Conservation (phyloP, 1,139 yeast genomes). For the Diutina neorugosa region DNA sequence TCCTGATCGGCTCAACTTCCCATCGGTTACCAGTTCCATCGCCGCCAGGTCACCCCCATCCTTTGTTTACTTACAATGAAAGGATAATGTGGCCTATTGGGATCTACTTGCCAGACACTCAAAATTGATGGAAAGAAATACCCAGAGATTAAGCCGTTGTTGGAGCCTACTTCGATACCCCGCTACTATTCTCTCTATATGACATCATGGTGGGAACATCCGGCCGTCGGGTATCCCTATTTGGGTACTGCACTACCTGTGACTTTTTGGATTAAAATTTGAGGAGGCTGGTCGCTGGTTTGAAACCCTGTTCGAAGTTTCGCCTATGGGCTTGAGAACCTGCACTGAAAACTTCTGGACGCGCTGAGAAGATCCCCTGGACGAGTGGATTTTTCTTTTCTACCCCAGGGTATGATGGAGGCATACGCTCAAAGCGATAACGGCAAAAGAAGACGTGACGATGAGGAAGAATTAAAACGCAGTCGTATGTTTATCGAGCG, state of each 20-base stretch:
- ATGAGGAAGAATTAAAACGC: slow-evolving; percentile 8
- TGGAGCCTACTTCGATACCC: neutral
- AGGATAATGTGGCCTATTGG: neutral
- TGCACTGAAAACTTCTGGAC: neutral
- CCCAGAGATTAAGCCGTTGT: neutral
- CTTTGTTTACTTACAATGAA: too few relatives aligned
- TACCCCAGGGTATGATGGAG: neutral
- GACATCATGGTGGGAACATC: neutral
- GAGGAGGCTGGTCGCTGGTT: neutral
- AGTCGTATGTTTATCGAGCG: slow-evolving; percentile 9
- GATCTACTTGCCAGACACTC: neutral
- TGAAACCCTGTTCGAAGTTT: neutral
- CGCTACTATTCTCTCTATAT: neutral
- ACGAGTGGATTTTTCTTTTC: neutral
- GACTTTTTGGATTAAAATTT: neutral
- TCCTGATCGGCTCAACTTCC: too few relatives aligned
- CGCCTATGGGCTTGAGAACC: neutral
- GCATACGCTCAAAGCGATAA: neutral
- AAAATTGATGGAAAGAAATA: neutral
- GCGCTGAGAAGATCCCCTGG: neutral
- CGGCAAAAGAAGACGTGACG: slow-evolving; percentile 11
- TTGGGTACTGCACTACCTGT: neutral
- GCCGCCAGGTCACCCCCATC: too few relatives aligned
- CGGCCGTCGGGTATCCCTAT: neutral
- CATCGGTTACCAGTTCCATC: too few relatives aligned